A percentile compares a stretch with the other conserved stretches of the same genome.
These are phyloP conservation scores for Hericium coralloides DNA, from an alignment of 768 basidiomycete genomes.

Conservation along the genomic window DNA sequence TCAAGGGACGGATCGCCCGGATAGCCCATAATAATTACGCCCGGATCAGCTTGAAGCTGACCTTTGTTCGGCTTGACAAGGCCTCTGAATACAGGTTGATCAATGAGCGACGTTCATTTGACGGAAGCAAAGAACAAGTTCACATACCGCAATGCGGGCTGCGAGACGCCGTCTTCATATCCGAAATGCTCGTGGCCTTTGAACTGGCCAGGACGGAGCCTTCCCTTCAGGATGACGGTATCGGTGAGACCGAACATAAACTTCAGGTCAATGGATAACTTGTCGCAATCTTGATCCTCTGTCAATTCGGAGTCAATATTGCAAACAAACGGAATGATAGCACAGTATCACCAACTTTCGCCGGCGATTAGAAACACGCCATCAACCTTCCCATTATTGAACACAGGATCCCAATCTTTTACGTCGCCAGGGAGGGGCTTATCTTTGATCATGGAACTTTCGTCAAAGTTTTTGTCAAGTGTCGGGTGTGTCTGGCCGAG, in stretches of 20 bases:
- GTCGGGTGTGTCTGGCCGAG: neutral
- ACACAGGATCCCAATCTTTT: neutral
- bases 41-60: neutral
- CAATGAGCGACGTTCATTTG: constrained; percentile 13
- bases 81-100: neutral
- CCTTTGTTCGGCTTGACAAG: neutral
- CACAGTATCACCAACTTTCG: neutral
- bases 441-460: neutral
- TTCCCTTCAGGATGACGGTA: neutral
- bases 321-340: neutral
- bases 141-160: constrained; percentile 30
- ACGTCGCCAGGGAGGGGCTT: neutral
- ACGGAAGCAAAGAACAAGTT: constrained; percentile 18
- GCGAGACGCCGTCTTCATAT: constrained; percentile 43
- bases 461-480: neutral
- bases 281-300: neutral
- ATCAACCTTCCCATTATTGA: neutral
- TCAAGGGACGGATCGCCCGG: neutral
- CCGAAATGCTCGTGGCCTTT: constrained; percentile 44
- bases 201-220: constrained; percentile 31
- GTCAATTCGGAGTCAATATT: neutral
- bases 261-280: neutral
- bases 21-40: neutral
- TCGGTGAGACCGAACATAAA: constrained; percentile 7
- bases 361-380: neutral